Conservation (phyloP, 75 land plant species). For the Isoetes taiwanensis region DNA sequence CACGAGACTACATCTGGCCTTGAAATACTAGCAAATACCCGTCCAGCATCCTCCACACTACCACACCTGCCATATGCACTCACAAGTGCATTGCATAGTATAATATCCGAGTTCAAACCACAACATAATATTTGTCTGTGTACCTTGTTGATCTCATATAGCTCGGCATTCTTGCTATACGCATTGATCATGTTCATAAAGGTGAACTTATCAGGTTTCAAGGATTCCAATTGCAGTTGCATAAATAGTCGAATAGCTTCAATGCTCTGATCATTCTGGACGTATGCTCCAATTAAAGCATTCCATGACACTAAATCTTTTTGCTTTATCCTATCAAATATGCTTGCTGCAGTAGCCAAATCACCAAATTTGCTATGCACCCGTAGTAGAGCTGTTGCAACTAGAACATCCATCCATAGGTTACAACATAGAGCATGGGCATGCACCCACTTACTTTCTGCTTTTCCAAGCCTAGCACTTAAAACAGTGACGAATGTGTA, state of each 20-base stretch:
- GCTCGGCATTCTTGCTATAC: not conserved
- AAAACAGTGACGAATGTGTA: too few relatives aligned
- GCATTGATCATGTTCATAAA: constrained; percentile 2
- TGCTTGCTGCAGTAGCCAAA: too few relatives aligned
- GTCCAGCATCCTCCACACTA: not conserved
- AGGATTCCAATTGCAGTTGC: not conserved
- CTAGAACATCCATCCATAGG: too few relatives aligned
- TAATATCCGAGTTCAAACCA: not conserved
- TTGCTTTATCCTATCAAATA: too few relatives aligned
- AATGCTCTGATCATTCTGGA: not conserved
- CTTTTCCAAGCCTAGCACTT: too few relatives aligned
- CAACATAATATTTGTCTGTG: not conserved
- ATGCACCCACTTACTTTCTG: too few relatives aligned
- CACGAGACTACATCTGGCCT: not conserved
- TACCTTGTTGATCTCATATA: not conserved
- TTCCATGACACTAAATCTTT: too few relatives aligned
- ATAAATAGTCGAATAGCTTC: not conserved
- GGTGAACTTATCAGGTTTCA: not conserved
- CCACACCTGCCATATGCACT: constrained; percentile 6
- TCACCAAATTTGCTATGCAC: too few relatives aligned
- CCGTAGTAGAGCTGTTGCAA: too few relatives aligned
- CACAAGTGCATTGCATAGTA: not conserved
- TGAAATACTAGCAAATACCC: not conserved
- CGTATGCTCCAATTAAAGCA: not conserved
- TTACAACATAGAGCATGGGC: too few relatives aligned